Evolutionary conservation across 176 grass and related monocot species (phyloP).

Genomic region (Chrysopogon serrulatus): DNA sequence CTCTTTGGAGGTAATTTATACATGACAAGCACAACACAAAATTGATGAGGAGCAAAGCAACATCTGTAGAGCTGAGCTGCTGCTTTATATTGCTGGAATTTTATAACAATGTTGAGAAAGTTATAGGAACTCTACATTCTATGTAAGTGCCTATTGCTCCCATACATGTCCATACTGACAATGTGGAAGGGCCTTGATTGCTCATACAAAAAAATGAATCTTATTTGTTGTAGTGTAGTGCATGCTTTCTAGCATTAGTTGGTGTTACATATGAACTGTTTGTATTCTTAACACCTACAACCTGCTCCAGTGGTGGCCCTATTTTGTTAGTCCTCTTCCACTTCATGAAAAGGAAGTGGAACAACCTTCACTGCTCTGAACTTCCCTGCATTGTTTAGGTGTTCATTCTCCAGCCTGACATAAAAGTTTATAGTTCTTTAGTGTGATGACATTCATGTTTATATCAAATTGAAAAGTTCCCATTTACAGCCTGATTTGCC

Average conservation of each 20-base stretch:
- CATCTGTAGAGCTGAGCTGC: neutral
- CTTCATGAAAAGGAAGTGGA: constrained; percentile 78
- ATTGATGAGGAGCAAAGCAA: constrained; percentile 7
- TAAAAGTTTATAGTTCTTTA: constrained; percentile 9
- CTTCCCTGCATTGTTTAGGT: constrained; percentile 71
- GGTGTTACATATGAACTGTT: constrained; percentile 46
- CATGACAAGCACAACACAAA: neutral
- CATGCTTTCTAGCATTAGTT: constrained; percentile 46
- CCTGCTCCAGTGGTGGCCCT: neutral
- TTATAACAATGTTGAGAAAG: constrained; percentile 6
- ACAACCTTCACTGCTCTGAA: constrained; percentile 68
- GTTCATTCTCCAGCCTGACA: constrained; percentile 68
- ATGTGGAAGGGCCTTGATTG: constrained; percentile 5
- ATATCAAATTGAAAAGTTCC: constrained; percentile 9
- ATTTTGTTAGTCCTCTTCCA: constrained; percentile 47
- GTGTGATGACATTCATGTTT: constrained; percentile 10
- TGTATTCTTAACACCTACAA: constrained; percentile 34
- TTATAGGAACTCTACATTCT: constrained; percentile 12
- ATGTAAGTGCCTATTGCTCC: neutral
- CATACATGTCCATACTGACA: constrained; percentile 26
- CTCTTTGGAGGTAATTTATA: constrained; percentile 24
- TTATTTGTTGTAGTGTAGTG: constrained; percentile 19
- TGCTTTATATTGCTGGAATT: neutral
- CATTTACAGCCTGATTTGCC: neutral
- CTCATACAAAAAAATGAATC: constrained; percentile 42